phyloP scores from a whole-genome alignment of 495 filamentous ascomycete genomes.

The Talaromyces proteolyticus region DNA sequence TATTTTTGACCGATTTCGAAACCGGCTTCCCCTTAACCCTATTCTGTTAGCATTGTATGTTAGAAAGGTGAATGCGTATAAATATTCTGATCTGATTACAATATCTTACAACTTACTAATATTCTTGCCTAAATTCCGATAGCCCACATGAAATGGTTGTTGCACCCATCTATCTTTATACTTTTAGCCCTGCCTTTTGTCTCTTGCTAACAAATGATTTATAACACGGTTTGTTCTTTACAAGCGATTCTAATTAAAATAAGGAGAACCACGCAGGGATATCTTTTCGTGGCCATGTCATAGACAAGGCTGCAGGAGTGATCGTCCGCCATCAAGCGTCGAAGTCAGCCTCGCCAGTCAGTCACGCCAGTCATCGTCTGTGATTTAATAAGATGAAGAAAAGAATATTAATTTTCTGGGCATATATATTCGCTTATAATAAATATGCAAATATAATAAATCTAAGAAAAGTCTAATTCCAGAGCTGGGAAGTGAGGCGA shows the following conservation, averaged over 20 bases:
- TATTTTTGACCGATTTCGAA: neutral
- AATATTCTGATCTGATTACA: neutral
- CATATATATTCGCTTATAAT: no score
- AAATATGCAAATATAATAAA: no score
- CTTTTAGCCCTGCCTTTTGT: no score
- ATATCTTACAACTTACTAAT: neutral
- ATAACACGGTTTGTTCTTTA: neutral
- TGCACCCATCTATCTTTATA: no score
- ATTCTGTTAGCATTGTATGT: neutral
- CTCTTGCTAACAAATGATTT: neutral
- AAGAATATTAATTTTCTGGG: no score
- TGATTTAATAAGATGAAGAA: no score
- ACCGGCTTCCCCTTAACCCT: neutral
- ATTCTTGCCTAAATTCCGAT: neutral
- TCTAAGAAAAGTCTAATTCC: no score
- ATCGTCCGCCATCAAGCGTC: neutral
- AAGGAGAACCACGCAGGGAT: neutral
- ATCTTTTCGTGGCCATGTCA: neutral
- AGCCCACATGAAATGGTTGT: no score
- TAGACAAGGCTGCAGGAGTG: neutral
- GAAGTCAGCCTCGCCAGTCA: neutral
- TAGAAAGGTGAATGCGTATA: neutral
- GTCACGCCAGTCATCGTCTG: no score
- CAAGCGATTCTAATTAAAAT: neutral
- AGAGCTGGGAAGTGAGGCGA: neutral